These are phyloP conservation scores for Picea abies DNA, from an alignment of 83 land plant species.

Conservation along the genomic window DNA sequence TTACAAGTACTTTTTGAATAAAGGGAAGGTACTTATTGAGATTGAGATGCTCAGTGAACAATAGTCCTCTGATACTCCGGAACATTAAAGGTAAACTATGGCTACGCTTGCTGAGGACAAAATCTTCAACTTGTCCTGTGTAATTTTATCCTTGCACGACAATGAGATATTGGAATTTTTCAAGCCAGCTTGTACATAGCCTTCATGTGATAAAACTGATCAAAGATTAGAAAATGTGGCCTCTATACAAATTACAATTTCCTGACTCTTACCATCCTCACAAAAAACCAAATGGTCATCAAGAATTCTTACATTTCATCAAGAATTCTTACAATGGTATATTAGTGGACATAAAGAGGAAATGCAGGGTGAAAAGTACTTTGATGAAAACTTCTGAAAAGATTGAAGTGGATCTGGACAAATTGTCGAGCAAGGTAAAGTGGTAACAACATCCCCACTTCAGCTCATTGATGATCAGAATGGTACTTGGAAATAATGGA, in stretches of 20 bases:
- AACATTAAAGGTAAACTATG: too few species aligned
- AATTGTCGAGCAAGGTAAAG: background rate
- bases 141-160: background rate
- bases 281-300: background rate
- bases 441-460: background rate
- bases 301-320: background rate
- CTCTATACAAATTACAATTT: background rate
- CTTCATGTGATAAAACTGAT: background rate
- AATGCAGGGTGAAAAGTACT: background rate
- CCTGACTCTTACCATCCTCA: background rate
- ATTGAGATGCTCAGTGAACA: too few species aligned
- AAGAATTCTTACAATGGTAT: background rate
- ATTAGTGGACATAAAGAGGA: background rate
- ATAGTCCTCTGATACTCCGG: too few species aligned
- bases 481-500: too few species aligned
- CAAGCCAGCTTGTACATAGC: background rate
- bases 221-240: too few species aligned
- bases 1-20: background rate
- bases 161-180: background rate
- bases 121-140: background rate
- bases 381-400: background rate
- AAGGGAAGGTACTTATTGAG: too few species aligned
- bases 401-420: background rate
- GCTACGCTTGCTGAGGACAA: too few species aligned
- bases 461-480: background rate